These are phyloP conservation scores for Fusarium longipes DNA, from an alignment of 2,329 filamentous ascomycete species.

Conservation along the genomic window DNA sequence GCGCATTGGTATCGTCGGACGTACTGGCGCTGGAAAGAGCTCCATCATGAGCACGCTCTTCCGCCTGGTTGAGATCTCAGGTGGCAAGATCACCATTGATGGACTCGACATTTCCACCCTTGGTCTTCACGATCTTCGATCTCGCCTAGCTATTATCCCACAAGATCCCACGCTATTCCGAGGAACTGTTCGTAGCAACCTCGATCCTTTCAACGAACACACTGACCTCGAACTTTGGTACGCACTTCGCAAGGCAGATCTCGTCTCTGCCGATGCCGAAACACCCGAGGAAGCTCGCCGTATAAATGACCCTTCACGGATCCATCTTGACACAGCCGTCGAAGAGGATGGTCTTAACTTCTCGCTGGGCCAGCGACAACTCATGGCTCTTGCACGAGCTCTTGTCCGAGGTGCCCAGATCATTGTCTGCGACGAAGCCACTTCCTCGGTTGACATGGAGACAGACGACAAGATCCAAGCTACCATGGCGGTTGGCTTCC, in stretches of 20 bases:
- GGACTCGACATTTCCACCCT: constrained; percentile 77
- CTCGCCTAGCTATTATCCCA: constrained; percentile 82
- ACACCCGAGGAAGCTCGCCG: constrained; percentile 78
- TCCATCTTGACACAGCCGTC: constrained; percentile 85
- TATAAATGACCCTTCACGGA: constrained; percentile 70
- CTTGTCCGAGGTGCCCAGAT: constrained; percentile 89
- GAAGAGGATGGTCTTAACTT: constrained; percentile 98
- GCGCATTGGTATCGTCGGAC: constrained; percentile 82
- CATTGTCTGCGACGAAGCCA: constrained; percentile 97
- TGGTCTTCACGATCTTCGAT: constrained; percentile 79
- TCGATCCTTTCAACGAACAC: constrained; percentile 85
- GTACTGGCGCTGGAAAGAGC: constrained; percentile 85
- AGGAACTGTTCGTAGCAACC: constrained; percentile 81
- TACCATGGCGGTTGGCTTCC: constrained; percentile 87
- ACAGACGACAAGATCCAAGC: constrained; percentile 95
- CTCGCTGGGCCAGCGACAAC: constrained; percentile 91
- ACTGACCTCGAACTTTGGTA: constrained; percentile 82
- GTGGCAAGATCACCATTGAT: constrained; percentile 72
- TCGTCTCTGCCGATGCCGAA: constrained; percentile 67
- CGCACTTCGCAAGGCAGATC: constrained; percentile 79
- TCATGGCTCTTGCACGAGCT: constrained; percentile 93
- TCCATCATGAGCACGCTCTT: constrained; percentile 87
- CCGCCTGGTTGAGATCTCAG: constrained; percentile 75
- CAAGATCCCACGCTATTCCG: constrained; percentile 87
- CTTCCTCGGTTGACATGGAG: constrained; percentile 92